Base-by-base conservation (phyloP, 164 flowering plant genomes). In the Paratinospora sagittata region DNA sequence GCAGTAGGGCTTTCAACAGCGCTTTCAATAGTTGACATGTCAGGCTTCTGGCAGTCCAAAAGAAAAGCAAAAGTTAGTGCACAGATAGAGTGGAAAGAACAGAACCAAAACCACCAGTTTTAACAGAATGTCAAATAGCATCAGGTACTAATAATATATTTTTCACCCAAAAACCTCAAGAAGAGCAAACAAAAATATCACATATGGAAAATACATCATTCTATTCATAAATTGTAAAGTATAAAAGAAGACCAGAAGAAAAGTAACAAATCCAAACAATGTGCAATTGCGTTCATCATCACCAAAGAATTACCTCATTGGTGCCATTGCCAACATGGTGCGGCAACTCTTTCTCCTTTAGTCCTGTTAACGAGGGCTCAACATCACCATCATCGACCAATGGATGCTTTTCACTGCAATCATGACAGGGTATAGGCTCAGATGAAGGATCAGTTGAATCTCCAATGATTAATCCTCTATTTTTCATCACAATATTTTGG, bases 291-390 rank as follows among this genome's bases (percentile, higher is more conserved):
- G 37, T 19, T 8, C 21, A 10, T 19, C 13, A 16, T 58, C 52
- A n/a, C 37, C 34, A 52, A 19, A 33, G 17, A 6, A 3, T 76
- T 72, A 79, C 84, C 82, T 70, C 70, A 49, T 52, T 61, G 24
- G 26, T 57, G 12, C 13, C 65, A 57, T 36, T 23, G 57, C 27
- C 65, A 49, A 24, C 23, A 7, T 19, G 33, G 62, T 61, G 33
- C 3, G 49, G 19, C 27, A 63, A 26, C 45, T n/a, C 74, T 27
- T 39, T 74, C 23, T 77, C 77, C 1, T 14, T 14, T 13, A 72
- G 58, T 1, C 24, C 19, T 19, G 57, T 73, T 70, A 73, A 14
- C 55, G 73, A 5, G 34, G 67, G 23, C 24, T 60, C 65, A 16
- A 63, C 12, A 26, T 76, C 73, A 64, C 65, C 66, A 11, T 55